phyloP scores from a whole-genome alignment of 495 filamentous ascomycete genomes.

The Trichoderma reesei region DNA sequence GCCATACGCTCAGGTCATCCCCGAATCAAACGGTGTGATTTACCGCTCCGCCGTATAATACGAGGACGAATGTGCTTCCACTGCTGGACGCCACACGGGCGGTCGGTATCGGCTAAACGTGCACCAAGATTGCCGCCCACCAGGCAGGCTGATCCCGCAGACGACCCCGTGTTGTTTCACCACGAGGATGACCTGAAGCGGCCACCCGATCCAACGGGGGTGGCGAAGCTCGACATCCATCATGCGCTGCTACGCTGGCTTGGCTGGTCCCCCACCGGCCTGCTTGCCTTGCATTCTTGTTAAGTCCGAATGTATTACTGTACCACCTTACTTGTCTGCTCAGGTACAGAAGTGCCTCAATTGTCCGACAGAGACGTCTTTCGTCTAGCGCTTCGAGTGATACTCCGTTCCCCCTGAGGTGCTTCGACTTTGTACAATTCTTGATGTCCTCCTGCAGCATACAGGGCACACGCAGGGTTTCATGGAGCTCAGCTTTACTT shows the following conservation, averaged over 20 bases:
- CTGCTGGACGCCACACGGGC: neutral
- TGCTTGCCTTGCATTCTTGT: neutral
- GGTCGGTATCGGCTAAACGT: neutral
- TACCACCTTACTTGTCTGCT: neutral
- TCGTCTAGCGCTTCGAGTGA: too few species aligned
- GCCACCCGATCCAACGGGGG: neutral
- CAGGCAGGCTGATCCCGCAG: neutral
- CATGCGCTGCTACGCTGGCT: neutral
- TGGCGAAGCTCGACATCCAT: neutral
- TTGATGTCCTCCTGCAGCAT: too few species aligned
- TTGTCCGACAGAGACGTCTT: too few species aligned
- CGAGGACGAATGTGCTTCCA: neutral
- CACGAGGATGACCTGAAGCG: conserved; percentile 4
- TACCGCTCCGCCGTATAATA: too few species aligned
- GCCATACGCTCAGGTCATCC: too few species aligned
- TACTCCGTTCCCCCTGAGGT: too few species aligned
- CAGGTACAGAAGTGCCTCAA: neutral
- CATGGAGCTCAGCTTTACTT: too few species aligned
- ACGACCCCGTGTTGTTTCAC: neutral
- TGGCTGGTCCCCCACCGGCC: neutral
- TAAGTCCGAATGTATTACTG: too few species aligned
- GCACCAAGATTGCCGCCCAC: neutral
- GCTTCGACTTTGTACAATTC: too few species aligned
- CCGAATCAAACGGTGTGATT: too few species aligned
- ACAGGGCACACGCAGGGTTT: too few species aligned